Percentiles rank a stretch among this genome's conserved stretches.
Evolutionary conservation across 1,284 basidiomycete species (phyloP).

Genomic region (Mycosarcoma maydis): DNA sequence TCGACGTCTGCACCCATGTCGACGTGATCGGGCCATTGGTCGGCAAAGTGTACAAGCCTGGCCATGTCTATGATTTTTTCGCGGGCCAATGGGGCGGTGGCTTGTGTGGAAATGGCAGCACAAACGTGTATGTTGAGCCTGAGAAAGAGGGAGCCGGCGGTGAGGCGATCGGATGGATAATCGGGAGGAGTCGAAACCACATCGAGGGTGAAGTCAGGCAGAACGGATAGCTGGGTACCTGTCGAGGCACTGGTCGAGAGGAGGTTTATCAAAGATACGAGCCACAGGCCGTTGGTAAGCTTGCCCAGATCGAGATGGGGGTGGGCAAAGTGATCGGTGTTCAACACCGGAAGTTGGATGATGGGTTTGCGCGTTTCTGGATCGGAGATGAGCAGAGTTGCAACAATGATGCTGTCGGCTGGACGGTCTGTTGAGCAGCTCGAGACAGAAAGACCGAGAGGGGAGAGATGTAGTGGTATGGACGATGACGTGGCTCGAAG

Average conservation of each 20-base stretch:
- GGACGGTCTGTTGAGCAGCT: neutral
- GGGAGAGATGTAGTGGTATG: neutral
- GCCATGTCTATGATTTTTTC: slow-evolving; percentile 36
- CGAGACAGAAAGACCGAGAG: slow-evolving; percentile 9
- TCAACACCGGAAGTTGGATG: slow-evolving; percentile 18
- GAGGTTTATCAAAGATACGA: slow-evolving; percentile 9
- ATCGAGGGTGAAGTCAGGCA: slow-evolving; percentile 2
- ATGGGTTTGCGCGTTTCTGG: neutral
- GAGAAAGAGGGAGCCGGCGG: slow-evolving; percentile 31
- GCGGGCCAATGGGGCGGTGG: slow-evolving; percentile 1
- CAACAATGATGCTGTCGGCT: slow-evolving; percentile 17
- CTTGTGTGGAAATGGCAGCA: slow-evolving; percentile 1
- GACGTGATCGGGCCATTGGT: slow-evolving; percentile 5
- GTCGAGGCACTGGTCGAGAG: neutral
- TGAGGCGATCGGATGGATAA: slow-evolving; percentile 11
- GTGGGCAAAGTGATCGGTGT: neutral
- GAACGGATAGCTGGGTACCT: neutral
- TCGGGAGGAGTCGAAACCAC: slow-evolving; percentile 8
- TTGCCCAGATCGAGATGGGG: neutral
- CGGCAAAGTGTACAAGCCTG: slow-evolving; percentile 31
- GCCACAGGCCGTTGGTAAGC: slow-evolving; percentile 41
- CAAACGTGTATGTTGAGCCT: slow-evolving; percentile 19
- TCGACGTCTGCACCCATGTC: slow-evolving; percentile 7
- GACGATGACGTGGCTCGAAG: neutral
- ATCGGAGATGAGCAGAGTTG: slow-evolving; percentile 5